Conservation (phyloP, 306 rosid genomes). For the Rosa chinensis region DNA sequence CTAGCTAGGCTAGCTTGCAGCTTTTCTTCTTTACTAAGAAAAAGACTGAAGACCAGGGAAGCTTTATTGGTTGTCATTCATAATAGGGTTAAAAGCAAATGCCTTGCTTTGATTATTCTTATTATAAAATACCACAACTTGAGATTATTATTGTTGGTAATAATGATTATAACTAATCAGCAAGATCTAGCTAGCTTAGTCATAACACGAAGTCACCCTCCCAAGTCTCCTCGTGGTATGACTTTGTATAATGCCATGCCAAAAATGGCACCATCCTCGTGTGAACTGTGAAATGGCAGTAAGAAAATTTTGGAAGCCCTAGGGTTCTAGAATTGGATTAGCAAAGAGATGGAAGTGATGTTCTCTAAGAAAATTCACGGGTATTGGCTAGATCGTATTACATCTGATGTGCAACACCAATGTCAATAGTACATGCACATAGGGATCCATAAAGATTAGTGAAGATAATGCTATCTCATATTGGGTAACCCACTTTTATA, state of each 20-base stretch:
- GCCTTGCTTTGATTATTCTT: not conserved
- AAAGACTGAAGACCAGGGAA: not conserved
- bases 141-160: not conserved
- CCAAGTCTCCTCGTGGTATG: not conserved
- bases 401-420: too few relatives aligned
- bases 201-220: not conserved
- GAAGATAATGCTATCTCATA: too few relatives aligned
- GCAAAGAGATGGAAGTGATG: too few relatives aligned
- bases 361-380: too few relatives aligned
- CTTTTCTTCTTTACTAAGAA: constrained; percentile 14
- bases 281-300: not conserved
- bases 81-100: constrained; percentile 1
- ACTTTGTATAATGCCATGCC: not conserved
- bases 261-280: constrained; percentile 1
- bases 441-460: too few relatives aligned
- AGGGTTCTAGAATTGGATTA: too few relatives aligned
- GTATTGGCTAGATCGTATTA: too few relatives aligned
- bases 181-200: not conserved
- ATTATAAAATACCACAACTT: not conserved
- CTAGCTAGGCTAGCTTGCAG: not conserved
- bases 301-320: not conserved
- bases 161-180: not conserved
- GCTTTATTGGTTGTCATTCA: constrained; percentile 10
- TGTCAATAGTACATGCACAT: too few relatives aligned
- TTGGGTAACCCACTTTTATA: too few relatives aligned